Percentiles rank a stretch among this genome's conserved stretches.
These are phyloP conservation scores for Cucurbitaria berberidis DNA, from an alignment of 2,329 filamentous ascomycete genomes.

Conservation along the genomic window DNA sequence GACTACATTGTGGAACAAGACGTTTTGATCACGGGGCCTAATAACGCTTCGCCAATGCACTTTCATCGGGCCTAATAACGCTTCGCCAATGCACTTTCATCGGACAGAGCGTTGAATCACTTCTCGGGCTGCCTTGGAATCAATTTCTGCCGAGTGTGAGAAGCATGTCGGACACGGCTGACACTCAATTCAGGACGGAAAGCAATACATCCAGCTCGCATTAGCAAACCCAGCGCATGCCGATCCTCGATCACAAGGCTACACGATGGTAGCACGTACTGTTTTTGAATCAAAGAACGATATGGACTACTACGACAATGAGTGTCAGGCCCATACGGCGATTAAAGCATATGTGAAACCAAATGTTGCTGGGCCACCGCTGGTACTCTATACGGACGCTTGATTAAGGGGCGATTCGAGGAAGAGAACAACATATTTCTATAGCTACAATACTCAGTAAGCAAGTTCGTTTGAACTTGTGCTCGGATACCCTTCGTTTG, in stretches of 20 bases:
- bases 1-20: too few relatives aligned
- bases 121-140: neutral
- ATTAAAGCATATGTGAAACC: constrained; percentile 51
- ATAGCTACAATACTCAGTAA: too few relatives aligned
- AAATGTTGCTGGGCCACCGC: constrained; percentile 35
- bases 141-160: neutral
- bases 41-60: neutral
- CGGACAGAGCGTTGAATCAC: neutral
- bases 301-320: constrained; percentile 72
- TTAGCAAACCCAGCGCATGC: constrained; percentile 61
- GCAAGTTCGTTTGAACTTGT: too few relatives aligned
- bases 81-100: neutral
- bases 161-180: constrained; percentile 6
- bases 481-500: too few relatives aligned
- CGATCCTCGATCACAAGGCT: constrained; percentile 69
- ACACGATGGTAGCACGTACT: constrained; percentile 67
- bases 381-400: constrained; percentile 39
- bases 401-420: constrained; percentile 1
- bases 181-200: constrained; percentile 63
- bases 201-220: constrained; percentile 70
- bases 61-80: neutral
- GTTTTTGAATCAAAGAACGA: constrained; percentile 70
- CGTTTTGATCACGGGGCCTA: neutral
- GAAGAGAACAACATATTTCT: too few relatives aligned
- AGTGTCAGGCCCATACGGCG: constrained; percentile 61